phyloP scores from a whole-genome alignment of 176 grass and related monocot species.

The Aegilops speltoides region DNA sequence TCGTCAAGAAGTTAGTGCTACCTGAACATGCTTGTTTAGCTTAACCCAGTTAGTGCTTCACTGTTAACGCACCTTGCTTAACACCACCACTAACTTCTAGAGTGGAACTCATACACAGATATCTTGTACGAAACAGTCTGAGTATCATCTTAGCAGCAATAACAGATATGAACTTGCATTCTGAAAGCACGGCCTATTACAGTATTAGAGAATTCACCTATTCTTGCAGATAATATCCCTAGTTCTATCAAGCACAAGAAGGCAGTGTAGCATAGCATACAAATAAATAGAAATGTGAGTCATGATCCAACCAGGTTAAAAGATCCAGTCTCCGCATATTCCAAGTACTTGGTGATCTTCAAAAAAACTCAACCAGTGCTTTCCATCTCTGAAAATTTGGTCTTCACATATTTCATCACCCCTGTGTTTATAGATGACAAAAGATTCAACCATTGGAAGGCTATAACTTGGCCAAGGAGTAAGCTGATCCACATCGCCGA shows the following conservation, averaged over 20 bases:
- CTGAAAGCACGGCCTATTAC: background rate
- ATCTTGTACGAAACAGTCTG: background rate
- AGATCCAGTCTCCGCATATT: background rate
- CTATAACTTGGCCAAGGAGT: conserved; percentile 7
- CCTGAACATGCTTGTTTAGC: background rate
- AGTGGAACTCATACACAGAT: background rate
- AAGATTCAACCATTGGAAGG: background rate
- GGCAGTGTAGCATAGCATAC: background rate
- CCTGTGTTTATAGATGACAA: background rate
- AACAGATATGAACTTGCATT: background rate
- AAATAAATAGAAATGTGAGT: background rate
- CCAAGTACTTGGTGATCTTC: background rate
- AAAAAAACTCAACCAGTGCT: background rate
- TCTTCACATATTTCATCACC: background rate
- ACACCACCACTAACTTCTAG: background rate
- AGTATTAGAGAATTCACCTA: background rate
- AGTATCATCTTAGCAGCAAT: background rate
- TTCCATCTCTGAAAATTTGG: background rate
- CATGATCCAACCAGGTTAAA: background rate
- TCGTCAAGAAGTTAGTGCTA: no score
- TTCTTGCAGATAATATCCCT: background rate
- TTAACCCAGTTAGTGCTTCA: background rate
- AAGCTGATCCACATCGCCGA: background rate
- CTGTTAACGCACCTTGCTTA: background rate
- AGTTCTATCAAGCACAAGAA: conserved; percentile 7